Evolutionary conservation across 2,329 filamentous ascomycete species (phyloP), one percentile per base, ranked within the genome.

Genomic region (Fusarium sp.): DNA sequence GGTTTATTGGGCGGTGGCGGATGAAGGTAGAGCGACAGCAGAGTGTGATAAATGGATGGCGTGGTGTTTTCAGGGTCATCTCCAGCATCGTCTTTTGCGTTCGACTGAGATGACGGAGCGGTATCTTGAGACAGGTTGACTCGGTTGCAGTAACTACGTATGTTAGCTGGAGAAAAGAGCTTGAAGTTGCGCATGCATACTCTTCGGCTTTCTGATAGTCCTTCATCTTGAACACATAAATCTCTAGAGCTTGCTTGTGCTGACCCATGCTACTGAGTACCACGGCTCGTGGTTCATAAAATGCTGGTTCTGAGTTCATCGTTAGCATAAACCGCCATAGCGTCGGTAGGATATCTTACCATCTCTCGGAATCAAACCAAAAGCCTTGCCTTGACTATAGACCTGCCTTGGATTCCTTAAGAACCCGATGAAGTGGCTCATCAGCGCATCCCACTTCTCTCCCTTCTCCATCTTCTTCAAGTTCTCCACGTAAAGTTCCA

Each of bases 211-310:
- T 98, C 14, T 83, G 84, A 67, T 93, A 95, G 78, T 97, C 91
- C 71, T 92, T 84, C 78, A 99, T 88, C 78, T 95, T 96, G 81
- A 98, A 99, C 28, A 98, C 95, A 78, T 97, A 99, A 53, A 99
- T 97, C 77, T 96, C 92, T n/a, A 99, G 83, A 0, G 96, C 96
- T 80, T 98, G 94, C 77, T 94, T 95, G 81, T 99, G 95, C 74
- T 95, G 92, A 8, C 93, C 94, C 93, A 98, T 97, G 73, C 96
- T 97, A 79, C 93, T 94, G 39, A 98, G 88, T 20, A 98, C 91
- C 44, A 98, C 91, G 8, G 96, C 96, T 65, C 95, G 90, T 3
- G 94, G 90, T 78, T 98, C 95, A 78, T 92, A 97, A 75, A 98
- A 98, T 4, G 88, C 85, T 0, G 94, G 85, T 77, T 98, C 94